Evolutionary conservation across 164 flowering plant genomes (phyloP).

Genomic region (Taxillus chinensis): DNA sequence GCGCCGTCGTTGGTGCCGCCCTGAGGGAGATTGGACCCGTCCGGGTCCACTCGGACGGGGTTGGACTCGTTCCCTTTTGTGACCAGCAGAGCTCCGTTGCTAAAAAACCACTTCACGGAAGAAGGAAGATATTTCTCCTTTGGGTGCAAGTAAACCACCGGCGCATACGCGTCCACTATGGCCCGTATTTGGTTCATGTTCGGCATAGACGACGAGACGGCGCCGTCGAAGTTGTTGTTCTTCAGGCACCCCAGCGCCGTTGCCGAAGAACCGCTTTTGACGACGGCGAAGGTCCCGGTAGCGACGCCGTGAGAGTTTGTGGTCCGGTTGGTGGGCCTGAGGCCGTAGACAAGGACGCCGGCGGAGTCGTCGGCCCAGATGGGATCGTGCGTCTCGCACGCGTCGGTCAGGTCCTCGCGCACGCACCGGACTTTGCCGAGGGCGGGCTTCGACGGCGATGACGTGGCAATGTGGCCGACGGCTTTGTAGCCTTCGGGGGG

Average conservation of each 20-base stretch:
- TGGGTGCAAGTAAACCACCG: constrained; percentile 66
- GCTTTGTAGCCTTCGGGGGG: constrained; percentile 64
- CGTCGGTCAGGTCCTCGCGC: constrained; percentile 50
- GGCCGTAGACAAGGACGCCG: constrained; percentile 26
- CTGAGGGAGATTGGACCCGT: constrained; percentile 73
- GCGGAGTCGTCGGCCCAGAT: constrained; percentile 40
- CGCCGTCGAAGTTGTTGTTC: constrained; percentile 15
- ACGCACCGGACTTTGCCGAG: constrained; percentile 56
- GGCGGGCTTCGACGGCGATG: constrained; percentile 51
- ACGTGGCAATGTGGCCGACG: constrained; percentile 50
- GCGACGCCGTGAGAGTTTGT: constrained; percentile 37
- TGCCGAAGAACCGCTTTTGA: constrained; percentile 11
- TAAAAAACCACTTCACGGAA: constrained; percentile 68
- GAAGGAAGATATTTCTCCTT: constrained; percentile 65
- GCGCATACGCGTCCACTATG: constrained; percentile 47
- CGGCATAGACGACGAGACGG: constrained; percentile 39
- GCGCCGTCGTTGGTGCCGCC: constrained; percentile 62
- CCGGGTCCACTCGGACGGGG: constrained; percentile 37
- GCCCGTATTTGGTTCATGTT: constrained; percentile 37
- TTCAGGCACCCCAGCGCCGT: constrained; percentile 38
- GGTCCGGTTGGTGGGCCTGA: constrained; percentile 43
- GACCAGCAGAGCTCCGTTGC: constrained; percentile 57
- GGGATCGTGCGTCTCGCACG: constrained; percentile 31
- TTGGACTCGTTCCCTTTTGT: constrained; percentile 39
- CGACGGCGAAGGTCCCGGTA: constrained; percentile 44